Conservation (phyloP, 1,284 basidiomycete genomes). For the Athelia psychrophila region DNA sequence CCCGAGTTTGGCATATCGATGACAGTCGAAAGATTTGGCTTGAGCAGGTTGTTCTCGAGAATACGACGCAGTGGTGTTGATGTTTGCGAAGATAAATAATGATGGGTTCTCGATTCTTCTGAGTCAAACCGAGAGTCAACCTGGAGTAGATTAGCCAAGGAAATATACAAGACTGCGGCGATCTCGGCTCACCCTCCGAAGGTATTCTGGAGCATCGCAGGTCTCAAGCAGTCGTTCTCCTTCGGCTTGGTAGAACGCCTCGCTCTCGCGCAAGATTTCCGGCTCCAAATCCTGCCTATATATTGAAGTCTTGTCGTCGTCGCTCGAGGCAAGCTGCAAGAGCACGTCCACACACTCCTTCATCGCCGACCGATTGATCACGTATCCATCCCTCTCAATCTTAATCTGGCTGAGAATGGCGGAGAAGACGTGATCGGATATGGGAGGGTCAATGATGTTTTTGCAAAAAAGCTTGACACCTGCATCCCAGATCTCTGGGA, state of each 20-base stretch:
- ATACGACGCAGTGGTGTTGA: slow-evolving; percentile 69
- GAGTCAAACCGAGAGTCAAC: slow-evolving; percentile 82
- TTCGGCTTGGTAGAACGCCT: slow-evolving; percentile 80
- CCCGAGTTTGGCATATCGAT: slow-evolving; percentile 86
- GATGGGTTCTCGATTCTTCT: slow-evolving; percentile 85
- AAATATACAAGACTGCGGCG: no score
- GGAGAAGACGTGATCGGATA: slow-evolving; percentile 79
- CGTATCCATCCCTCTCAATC: slow-evolving; percentile 89
- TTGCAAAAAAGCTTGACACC: slow-evolving; percentile 86
- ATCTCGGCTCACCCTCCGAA: slow-evolving; percentile 75
- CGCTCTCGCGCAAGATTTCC: slow-evolving; percentile 75
- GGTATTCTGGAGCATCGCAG: slow-evolving; percentile 82
- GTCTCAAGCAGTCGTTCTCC: slow-evolving; percentile 69
- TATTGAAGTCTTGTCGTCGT: slow-evolving; percentile 54
- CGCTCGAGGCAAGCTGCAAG: slow-evolving; percentile 57
- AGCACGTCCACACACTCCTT: slow-evolving; percentile 91
- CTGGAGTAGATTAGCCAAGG: slow-evolving; percentile 36
- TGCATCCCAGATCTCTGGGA: slow-evolving; percentile 81
- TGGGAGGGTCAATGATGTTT: slow-evolving; percentile 81
- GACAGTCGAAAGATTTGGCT: slow-evolving; percentile 73
- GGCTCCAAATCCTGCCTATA: slow-evolving; percentile 90
- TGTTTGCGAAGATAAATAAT: slow-evolving; percentile 85
- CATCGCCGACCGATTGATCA: slow-evolving; percentile 89
- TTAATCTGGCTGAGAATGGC: slow-evolving; percentile 88
- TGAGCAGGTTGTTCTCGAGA: slow-evolving; percentile 77